These are phyloP conservation scores for Chaetomium strumarium DNA, from an alignment of 2,329 filamentous ascomycete species.

Conservation along the genomic window DNA sequence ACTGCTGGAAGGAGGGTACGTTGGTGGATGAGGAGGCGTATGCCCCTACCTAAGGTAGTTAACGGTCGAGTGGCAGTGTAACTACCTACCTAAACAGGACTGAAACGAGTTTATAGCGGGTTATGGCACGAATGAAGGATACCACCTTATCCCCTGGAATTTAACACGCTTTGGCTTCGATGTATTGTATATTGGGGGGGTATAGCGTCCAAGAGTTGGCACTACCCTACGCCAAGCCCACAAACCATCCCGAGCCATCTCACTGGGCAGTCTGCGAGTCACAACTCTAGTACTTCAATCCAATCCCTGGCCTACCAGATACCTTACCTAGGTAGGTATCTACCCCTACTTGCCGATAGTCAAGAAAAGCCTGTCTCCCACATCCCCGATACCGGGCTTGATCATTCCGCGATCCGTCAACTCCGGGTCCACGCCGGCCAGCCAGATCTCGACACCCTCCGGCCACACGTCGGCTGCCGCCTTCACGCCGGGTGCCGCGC, in stretches of 20 bases:
- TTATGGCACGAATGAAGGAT: not conserved
- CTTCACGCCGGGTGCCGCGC: constrained; percentile 62
- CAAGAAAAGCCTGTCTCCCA: constrained; percentile 84
- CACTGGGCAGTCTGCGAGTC: no score
- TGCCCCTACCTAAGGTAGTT: constrained; percentile 10
- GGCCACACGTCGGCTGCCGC: constrained; percentile 73
- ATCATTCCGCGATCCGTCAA: constrained; percentile 82
- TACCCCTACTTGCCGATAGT: constrained; percentile 71
- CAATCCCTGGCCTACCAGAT: not conserved
- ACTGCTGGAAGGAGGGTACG: constrained; percentile 75
- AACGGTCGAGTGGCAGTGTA: not conserved
- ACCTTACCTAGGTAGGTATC: not conserved
- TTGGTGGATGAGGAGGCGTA: constrained; percentile 67
- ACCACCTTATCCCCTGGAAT: no score
- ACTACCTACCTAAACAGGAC: no score
- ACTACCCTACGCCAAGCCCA: not conserved
- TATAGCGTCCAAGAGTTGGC: not conserved
- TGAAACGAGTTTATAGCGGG: not conserved
- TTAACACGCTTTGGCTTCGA: no score
- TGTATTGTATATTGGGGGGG: no score
- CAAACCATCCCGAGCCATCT: no score
- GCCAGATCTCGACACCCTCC: constrained; percentile 71
- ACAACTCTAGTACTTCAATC: not conserved
- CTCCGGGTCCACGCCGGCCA: constrained; percentile 70
- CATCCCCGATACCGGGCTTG: constrained; percentile 81